Evolutionary conservation across 768 basidiomycete genomes (phyloP).

Genomic region (Lactarius deliciosus): DNA sequence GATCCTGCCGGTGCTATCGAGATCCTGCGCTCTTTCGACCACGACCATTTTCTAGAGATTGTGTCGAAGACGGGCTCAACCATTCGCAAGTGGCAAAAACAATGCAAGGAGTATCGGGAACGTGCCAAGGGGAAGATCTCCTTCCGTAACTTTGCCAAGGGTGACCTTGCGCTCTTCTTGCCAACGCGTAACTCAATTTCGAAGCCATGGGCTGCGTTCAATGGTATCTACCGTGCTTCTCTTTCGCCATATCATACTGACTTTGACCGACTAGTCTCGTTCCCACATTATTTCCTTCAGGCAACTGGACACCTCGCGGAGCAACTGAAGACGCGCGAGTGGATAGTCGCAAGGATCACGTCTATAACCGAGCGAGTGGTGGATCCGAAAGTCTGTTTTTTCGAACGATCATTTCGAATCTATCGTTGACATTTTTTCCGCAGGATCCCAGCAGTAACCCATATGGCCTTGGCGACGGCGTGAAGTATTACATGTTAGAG

Average conservation of each 20-base stretch:
- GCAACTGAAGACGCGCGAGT: constrained; percentile 87
- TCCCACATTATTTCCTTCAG: constrained; percentile 96
- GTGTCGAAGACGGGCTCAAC: constrained; percentile 80
- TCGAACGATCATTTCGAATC: not conserved
- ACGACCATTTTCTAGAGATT: constrained; percentile 82
- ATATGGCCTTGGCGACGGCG: constrained; percentile 83
- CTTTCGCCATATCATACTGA: constrained; percentile 28
- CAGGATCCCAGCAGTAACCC: constrained; percentile 85
- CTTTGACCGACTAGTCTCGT: constrained; percentile 64
- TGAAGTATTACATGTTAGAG: constrained; percentile 92
- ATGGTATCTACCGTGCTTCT: constrained; percentile 54
- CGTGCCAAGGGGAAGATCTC: constrained; percentile 96
- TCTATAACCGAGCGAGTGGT: constrained; percentile 85
- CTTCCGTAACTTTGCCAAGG: constrained; percentile 92
- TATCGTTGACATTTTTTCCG: constrained; percentile 11
- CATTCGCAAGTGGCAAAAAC: constrained; percentile 95
- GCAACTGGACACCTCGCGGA: constrained; percentile 84
- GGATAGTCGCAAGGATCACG: constrained; percentile 92
- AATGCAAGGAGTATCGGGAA: constrained; percentile 94
- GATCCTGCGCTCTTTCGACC: constrained; percentile 69
- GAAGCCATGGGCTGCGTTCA: constrained; percentile 98
- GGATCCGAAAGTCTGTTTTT: constrained; percentile 61
- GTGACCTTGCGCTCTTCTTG: constrained; percentile 92
- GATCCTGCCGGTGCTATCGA: constrained; percentile 72
- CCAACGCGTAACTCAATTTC: constrained; percentile 93